Conservation (phyloP, 2,329 filamentous ascomycete genomes). For the Aureobasidium leucospermi region DNA sequence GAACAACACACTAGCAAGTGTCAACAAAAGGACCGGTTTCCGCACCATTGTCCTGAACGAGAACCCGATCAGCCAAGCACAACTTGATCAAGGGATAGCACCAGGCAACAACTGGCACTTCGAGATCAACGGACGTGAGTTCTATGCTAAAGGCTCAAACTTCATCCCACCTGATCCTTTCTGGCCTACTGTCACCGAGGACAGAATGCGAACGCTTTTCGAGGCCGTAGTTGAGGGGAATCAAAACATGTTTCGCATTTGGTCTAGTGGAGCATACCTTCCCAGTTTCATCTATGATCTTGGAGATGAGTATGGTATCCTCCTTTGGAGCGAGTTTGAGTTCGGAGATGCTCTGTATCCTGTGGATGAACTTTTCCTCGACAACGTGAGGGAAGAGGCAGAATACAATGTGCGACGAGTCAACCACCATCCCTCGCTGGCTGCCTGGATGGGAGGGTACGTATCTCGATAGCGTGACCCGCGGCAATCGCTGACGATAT, state of each 20-base stretch:
- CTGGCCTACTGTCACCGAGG: conserved; percentile 52
- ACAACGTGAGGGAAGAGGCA: conserved; percentile 50
- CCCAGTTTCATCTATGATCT: conserved; percentile 58
- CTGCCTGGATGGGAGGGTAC: not conserved
- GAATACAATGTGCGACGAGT: conserved; percentile 54
- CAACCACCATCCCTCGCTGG: conserved; percentile 47
- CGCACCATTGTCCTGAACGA: conserved; percentile 55
- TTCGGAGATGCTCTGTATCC: conserved; percentile 57
- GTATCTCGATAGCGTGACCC: conserved; percentile 24
- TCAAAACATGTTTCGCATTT: conserved; percentile 59
- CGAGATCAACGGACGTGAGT: conserved; percentile 56
- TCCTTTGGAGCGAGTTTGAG: conserved; percentile 58
- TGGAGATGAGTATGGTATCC: conserved; percentile 53
- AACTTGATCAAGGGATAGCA: conserved; percentile 48
- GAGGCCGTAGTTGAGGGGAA: conserved; percentile 50
- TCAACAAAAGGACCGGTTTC: conserved; percentile 52
- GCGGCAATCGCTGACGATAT: conserved; percentile 34
- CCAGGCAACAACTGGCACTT: conserved; percentile 57
- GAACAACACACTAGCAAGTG: conserved; percentile 33
- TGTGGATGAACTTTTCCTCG: conserved; percentile 45
- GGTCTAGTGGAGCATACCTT: conserved; percentile 53
- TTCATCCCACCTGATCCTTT: conserved; percentile 57
- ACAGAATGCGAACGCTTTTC: conserved; percentile 47
- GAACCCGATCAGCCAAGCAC: conserved; percentile 45
- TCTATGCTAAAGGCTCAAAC: conserved; percentile 59